Conservation (phyloP, 345 rosid genomes). For the Cochlearia excelsa region DNA sequence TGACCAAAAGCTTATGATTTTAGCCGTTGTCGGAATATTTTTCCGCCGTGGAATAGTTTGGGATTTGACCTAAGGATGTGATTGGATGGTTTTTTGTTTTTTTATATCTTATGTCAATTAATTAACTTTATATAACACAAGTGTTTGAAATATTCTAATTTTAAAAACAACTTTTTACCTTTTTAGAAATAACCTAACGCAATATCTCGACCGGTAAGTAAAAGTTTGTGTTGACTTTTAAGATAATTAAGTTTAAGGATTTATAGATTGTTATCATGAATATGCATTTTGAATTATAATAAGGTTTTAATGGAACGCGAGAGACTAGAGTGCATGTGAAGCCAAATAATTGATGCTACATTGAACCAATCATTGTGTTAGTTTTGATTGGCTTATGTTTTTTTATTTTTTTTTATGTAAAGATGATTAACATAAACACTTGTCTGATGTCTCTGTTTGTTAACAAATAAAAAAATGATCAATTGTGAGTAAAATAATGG, state of each 20-base stretch:
- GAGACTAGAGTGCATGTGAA: slow-evolving; percentile 30
- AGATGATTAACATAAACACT: slow-evolving; percentile 30
- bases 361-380: slow-evolving; percentile 28
- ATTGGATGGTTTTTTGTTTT: neutral
- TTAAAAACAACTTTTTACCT: slow-evolving; percentile 13
- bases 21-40: slow-evolving; percentile 32
- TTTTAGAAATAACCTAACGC: slow-evolving; percentile 24
- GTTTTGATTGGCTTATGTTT: slow-evolving; percentile 16
- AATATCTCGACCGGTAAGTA: slow-evolving; percentile 26
- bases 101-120: neutral
- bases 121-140: slow-evolving; percentile 13
- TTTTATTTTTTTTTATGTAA: neutral
- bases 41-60: slow-evolving; percentile 11
- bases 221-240: neutral
- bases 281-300: slow-evolving; percentile 13
- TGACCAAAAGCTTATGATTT: slow-evolving; percentile 16
- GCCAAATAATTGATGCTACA: slow-evolving; percentile 29
- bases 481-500: slow-evolving; percentile 8
- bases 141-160: neutral
- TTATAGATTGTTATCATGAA: neutral
- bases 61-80: slow-evolving; percentile 10
- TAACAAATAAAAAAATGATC: slow-evolving; percentile 1
- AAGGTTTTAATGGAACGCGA: slow-evolving; percentile 15
- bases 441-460: slow-evolving; percentile 15
- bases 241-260: neutral